Evolutionary conservation across 2,329 filamentous ascomycete species (phyloP).

Genomic region (Paraphaeosphaeria sporulosa): DNA sequence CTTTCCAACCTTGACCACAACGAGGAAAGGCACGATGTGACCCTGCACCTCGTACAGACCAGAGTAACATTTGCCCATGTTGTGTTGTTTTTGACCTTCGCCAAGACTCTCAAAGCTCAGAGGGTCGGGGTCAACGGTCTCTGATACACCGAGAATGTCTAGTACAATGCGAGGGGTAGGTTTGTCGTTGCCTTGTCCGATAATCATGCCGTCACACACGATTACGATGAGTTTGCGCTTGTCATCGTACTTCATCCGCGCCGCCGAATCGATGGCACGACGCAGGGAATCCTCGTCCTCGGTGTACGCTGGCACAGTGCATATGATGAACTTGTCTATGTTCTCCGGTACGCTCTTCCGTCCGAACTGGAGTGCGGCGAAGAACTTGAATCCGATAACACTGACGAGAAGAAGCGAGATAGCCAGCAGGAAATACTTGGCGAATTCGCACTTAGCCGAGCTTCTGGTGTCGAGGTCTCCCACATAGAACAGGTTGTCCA

Average conservation of each 20-base stretch:
- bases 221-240: constrained; percentile 95
- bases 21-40: constrained; percentile 96
- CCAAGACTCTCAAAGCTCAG: constrained; percentile 96
- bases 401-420: constrained; percentile 81
- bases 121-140: constrained; percentile 92
- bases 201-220: constrained; percentile 98
- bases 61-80: constrained; percentile 99
- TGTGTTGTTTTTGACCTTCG: constrained; percentile 96
- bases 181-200: constrained; percentile 96
- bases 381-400: constrained; percentile 94
- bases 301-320: constrained; percentile 96
- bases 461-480: constrained; percentile 91
- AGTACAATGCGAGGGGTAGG: constrained; percentile 95
- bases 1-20: constrained; percentile 94
- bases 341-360: constrained; percentile 92
- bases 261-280: constrained; percentile 94
- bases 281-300: constrained; percentile 98
- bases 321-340: constrained; percentile 97
- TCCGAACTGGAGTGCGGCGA: constrained; percentile 93
- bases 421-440: constrained; percentile 86
- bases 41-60: constrained; percentile 97
- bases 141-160: constrained; percentile 94
- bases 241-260: constrained; percentile 95
- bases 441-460: constrained; percentile 83
- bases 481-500: constrained; percentile 95